Base-by-base conservation (phyloP, 345 rosid genomes). In the Populus nigra region DNA sequence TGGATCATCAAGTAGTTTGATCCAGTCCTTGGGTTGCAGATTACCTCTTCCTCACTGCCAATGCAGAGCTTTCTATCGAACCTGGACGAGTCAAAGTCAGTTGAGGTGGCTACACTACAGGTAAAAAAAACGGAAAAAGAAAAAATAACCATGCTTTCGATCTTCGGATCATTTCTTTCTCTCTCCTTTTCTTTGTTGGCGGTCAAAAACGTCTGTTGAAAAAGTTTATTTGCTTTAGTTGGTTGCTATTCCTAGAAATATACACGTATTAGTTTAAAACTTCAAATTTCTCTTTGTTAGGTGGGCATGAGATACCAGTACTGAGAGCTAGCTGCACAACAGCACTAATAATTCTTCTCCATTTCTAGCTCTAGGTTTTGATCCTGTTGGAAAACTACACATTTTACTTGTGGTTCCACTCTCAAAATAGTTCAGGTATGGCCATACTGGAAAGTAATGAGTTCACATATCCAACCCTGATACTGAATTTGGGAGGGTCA, bases 1-100 rank as follows among this genome's bases (percentile, higher is more conserved):
- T 87, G 78, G 90, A 87, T 85, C 38, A 43, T 72, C 59, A 29
- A 31, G 67, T 65, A 33, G 78, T 69, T 69, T 71, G 29, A 61
- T 88, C 88, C 84, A 85, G 84, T 7, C 92, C 94, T 84, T 45
- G 76, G 90, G 88, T 7, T 78, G 92, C 85, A 82, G 92, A 86
- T 91, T 89, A 89, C 73, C 82, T 84, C 73, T 47, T 89, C 90
- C 91, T 91, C 47, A 78, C 82, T 73, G 33, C 29, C 86, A 89
- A 83, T 86, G 84, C 62, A 57, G 38, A 66, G 22, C 69, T 63
- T 57, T 23, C 29, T 9, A 11, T 59, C 63, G 15, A 23, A 59
- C 63, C 63, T 59, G 29, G 63, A 23, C 63, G 27, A n/a, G 29
- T 59, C 13, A 9, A 59, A 59, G 63, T 10, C n/a, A 39, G 29